These are phyloP conservation scores for Allium sativum DNA, from an alignment of 106 monocot species.

Conservation along the genomic window DNA sequence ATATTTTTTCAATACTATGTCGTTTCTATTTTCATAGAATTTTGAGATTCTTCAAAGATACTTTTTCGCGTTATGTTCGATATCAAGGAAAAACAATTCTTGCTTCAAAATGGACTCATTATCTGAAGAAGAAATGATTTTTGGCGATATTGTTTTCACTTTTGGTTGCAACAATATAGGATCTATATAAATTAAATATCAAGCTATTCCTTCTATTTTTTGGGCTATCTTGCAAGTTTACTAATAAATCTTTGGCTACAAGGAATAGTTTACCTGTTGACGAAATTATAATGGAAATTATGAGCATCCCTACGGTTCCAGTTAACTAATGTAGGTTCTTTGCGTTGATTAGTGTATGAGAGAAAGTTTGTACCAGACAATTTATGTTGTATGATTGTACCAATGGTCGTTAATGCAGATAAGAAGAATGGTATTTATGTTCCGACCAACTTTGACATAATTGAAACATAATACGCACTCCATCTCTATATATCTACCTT, in stretches of 20 bases:
- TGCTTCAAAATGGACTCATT: neutral
- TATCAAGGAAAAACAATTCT: neutral
- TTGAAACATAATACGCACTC: neutral
- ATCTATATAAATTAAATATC: neutral
- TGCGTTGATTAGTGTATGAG: neutral
- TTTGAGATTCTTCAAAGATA: too few relatives aligned
- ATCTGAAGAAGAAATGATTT: slow-evolving; percentile 4
- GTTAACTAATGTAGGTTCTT: too few relatives aligned
- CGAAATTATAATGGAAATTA: too few relatives aligned
- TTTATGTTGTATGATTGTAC: neutral
- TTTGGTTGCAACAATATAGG: neutral
- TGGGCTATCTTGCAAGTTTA: neutral
- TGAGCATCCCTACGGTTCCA: too few relatives aligned
- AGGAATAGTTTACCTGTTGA: neutral
- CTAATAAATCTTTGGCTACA: neutral
- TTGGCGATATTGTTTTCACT: slow-evolving; percentile 1
- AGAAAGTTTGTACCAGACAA: neutral
- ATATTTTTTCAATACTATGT: neutral
- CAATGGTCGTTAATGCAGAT: too few relatives aligned
- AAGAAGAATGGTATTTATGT: too few relatives aligned
- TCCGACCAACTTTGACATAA: neutral
- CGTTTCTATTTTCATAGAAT: too few relatives aligned
- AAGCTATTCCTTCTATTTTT: neutral
- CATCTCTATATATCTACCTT: neutral
- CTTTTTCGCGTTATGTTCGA: too few relatives aligned